phyloP scores from a whole-genome alignment of 305 asterid species.

The Solanum hybrid region DNA sequence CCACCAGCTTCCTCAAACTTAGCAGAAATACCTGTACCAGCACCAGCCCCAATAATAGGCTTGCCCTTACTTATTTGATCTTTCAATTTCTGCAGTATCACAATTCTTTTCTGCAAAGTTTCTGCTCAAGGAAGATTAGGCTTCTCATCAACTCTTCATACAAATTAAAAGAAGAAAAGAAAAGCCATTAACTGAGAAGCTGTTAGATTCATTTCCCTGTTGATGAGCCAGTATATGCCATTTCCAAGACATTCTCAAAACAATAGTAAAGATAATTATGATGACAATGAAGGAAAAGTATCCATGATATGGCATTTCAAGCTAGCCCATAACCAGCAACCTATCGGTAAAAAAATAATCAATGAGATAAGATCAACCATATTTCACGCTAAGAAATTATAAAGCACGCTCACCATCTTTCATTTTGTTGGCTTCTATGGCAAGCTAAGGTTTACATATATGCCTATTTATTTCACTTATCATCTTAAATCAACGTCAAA shows the following conservation, averaged over 20 bases:
- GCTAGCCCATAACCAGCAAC: neutral
- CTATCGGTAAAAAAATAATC: neutral
- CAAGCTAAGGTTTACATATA: neutral
- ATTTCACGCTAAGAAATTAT: neutral
- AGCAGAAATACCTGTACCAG: constrained; percentile 97
- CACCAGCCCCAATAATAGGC: constrained; percentile 95
- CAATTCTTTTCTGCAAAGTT: constrained; percentile 56
- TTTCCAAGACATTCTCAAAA: neutral
- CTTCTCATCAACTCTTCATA: neutral
- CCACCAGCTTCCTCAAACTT: constrained; percentile 99
- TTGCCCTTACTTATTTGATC: constrained; percentile 56
- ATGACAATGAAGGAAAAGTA: neutral
- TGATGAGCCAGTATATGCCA: neutral
- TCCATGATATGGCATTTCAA: neutral
- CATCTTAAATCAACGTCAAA: neutral
- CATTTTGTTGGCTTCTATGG: neutral
- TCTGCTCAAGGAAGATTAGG: constrained; percentile 33
- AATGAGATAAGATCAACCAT: neutral
- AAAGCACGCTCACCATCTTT: neutral
- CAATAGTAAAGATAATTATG: neutral
- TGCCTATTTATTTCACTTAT: neutral
- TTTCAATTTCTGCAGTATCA: constrained; percentile 50
- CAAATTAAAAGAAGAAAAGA: constrained; percentile 9
- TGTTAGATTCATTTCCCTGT: neutral
- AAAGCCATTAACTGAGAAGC: neutral